Conservation (phyloP, 495 filamentous ascomycete genomes). For the Podospora comata region DNA sequence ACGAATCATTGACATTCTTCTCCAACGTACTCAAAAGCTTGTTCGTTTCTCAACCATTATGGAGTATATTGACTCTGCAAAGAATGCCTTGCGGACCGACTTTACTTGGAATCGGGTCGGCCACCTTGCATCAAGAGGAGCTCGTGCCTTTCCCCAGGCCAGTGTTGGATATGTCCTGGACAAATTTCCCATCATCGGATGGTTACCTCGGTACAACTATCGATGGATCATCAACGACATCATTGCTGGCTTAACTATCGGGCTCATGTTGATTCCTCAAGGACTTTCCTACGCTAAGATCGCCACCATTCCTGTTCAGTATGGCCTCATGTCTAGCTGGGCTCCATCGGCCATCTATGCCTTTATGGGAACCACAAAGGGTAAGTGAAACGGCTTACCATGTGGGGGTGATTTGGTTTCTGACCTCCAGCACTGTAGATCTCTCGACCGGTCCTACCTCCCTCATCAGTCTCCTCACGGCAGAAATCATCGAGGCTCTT, state of each 20-base stretch:
- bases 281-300: slow-evolving; percentile 52
- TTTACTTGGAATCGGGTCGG: slow-evolving; percentile 37
- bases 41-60: not conserved
- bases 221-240: slow-evolving; percentile 50
- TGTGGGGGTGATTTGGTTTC: not conserved
- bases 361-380: slow-evolving; percentile 56
- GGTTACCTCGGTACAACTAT: slow-evolving; percentile 48
- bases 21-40: not conserved
- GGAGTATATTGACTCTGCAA: slow-evolving; percentile 21
- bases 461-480: slow-evolving; percentile 49
- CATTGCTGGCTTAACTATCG: slow-evolving; percentile 50
- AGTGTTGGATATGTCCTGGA: slow-evolving; percentile 45
- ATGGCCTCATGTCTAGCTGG: slow-evolving; percentile 54
- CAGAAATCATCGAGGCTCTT: slow-evolving; percentile 45
- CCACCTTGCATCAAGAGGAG: slow-evolving; percentile 29
- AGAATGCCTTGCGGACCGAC: slow-evolving; percentile 35
- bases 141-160: slow-evolving; percentile 37
- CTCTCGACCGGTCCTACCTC: slow-evolving; percentile 52
- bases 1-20: not conserved
- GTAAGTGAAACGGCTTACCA: slow-evolving; percentile 22
- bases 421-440: slow-evolving; percentile 28
- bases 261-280: slow-evolving; percentile 52
- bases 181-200: slow-evolving; percentile 53
- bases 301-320: slow-evolving; percentile 50
- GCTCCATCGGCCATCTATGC: slow-evolving; percentile 48